Evolutionary conservation across 2,329 filamentous ascomycete species (phyloP), one percentile per base, ranked within the genome.

Genomic region (Tolypocladium guangdongense): DNA sequence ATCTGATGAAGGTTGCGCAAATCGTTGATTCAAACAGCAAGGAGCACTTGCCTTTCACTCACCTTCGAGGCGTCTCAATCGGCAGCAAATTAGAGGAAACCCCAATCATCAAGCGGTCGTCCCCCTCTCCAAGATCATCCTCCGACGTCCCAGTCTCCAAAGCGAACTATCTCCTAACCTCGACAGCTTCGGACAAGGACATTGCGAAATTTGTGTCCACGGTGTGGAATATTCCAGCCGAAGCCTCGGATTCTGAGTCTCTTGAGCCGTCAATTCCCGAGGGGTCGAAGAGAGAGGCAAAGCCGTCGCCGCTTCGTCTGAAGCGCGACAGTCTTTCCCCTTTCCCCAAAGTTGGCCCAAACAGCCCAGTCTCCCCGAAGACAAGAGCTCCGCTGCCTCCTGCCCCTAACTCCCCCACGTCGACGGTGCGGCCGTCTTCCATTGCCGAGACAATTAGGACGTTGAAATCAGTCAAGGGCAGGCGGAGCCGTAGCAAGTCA

Each of bases 1-100:
- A 81, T 36, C 61, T 80, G 24, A 71, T 85, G 66, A 83, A 80
- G 62, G 73, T 85, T 7, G 80, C 78, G 3, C 79, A 80, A 12
- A 75, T 85, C 37, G 63, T 84, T 11, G 70, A 78, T 55, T 63
- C 74, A 11, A 68, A 70, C 18, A 68, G 66, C 55, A 65, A 65
- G 27, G 68, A 71, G 8, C 58, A 64, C 6, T 59, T 66, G 2
- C 68, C 69, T 0, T 73, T 74, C 54, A 72, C 64, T 2, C 69
- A 74, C 41, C 60, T 73, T n/a, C 66, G 69, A 4, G 71, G 70
- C 0, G 61, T 58, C 20, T 66, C 64, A 7, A 63, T 68, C 37
- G 62, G 56, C 18, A 62, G 57, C 32, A 58, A 62, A 37, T 59
- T 64, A 2, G 60, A 63, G 38, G 56, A 53, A 39, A 59, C 57